Evolutionary conservation across 2,329 filamentous ascomycete species (phyloP), one percentile per base, ranked within the genome.

Genomic region (Alternaria conjuncta): DNA sequence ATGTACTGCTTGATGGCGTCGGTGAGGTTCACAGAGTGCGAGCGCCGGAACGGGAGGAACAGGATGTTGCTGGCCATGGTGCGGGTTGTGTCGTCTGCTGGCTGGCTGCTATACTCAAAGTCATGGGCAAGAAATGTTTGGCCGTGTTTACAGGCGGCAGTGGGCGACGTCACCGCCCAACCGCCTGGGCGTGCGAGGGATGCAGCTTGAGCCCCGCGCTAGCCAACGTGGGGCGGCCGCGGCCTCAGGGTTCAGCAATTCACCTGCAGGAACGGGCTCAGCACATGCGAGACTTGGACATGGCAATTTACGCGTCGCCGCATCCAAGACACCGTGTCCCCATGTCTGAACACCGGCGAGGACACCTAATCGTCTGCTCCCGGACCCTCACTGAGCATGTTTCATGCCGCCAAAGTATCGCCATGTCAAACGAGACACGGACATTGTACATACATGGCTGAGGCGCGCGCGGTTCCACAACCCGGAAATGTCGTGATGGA

Each of bases 1-100:
- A 99, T 98, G 84, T 99, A 98, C 78, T 96, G 90, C 69, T 92
- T 93, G 78, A 99, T 94, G 54, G 94, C 92, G 65, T 88, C 86
- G 59, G 92, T 91, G 65, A 98, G 87, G 63, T 91, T 91, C 44
- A 97, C 85, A 61, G 90, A 86, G 68, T 92, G 89, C 55, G 94
- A 95, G 77, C 90, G 92, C 73, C 95, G 93, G 82, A 98, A 98
- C 9, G 95, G 94, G 66, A 97, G 86, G 78, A 90, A 89, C 60
- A 97, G 87, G 67, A 92, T 89, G 78, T 89, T 91, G 57, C 81
- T 82, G 64, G 57, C 32, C 69, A 78, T 72, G 5, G 11, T 57
- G 49, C 61, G 41, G 49, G 30, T 51, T 45, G 36, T 26, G 15
- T 13, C 10, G 36, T 32, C 9, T 21, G 20, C 12, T 18, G 23